These are phyloP conservation scores for Neurospora sp. DNA, from an alignment of 495 filamentous ascomycete species.

Conservation along the genomic window DNA sequence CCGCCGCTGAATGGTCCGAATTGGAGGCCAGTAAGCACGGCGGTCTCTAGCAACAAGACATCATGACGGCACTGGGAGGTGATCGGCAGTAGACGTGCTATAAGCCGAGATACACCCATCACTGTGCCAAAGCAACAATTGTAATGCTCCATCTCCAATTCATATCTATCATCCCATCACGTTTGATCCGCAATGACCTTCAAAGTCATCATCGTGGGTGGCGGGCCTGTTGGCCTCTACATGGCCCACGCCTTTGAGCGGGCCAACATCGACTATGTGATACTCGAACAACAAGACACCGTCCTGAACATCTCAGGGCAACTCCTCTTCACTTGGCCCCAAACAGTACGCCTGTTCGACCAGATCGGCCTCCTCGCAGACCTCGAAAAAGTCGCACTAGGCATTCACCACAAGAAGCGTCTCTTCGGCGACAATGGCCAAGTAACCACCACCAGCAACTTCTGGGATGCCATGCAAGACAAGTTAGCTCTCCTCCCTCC, in stretches of 20 bases:
- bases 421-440: conserved; percentile 8
- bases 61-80: background rate
- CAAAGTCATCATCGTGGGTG: conserved; percentile 45
- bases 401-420: conserved; percentile 50
- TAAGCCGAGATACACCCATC: background rate
- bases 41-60: background rate
- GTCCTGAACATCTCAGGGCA: conserved; percentile 23
- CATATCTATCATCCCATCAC: background rate
- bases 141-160: background rate
- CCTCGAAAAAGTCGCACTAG: conserved; percentile 39
- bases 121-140: background rate
- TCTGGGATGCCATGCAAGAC: conserved; percentile 2
- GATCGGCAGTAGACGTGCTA: background rate
- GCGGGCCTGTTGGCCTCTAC: conserved; percentile 38
- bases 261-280: conserved; percentile 35
- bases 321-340: conserved; percentile 28
- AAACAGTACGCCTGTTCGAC: conserved; percentile 33
- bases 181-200: conserved; percentile 13
- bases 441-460: background rate
- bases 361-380: conserved; percentile 35
- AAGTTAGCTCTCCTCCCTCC: background rate
- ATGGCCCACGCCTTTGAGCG: conserved; percentile 34
- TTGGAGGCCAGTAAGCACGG: background rate
- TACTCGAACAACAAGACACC: conserved; percentile 35
- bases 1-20: background rate